These are phyloP conservation scores for Puya raimondii DNA, from an alignment of 176 grass and related monocot species.

Conservation along the genomic window DNA sequence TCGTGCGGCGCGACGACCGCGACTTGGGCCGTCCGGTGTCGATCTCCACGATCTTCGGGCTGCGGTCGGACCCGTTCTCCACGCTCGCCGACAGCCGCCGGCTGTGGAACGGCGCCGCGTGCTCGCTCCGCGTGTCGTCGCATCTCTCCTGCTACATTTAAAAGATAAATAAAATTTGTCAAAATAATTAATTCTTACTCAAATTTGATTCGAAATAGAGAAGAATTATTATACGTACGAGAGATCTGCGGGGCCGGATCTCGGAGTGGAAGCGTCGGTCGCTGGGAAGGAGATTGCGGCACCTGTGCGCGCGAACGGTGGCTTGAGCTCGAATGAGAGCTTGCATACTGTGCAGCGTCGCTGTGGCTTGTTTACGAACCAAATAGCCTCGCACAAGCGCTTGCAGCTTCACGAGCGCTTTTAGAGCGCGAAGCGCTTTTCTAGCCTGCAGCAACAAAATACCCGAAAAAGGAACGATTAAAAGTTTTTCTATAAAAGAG, in stretches of 20 bases:
- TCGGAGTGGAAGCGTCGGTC: conserved; percentile 28
- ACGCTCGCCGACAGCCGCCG: conserved; percentile 64
- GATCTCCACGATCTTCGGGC: conserved; percentile 95
- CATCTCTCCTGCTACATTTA: conserved; percentile 66
- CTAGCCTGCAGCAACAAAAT: conserved; percentile 37
- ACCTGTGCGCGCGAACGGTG: conserved; percentile 47
- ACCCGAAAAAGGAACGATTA: neutral
- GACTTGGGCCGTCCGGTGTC: conserved; percentile 62
- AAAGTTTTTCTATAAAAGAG: neutral
- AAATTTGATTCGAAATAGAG: neutral
- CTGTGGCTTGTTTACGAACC: conserved; percentile 64
- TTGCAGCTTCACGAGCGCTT: conserved; percentile 89
- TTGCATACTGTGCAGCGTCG: conserved; percentile 82
- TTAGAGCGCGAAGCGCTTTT: conserved; percentile 83
- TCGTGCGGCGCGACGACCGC: conserved; percentile 56
- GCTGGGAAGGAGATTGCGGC: conserved; percentile 22
- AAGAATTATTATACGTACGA: conserved; percentile 39
- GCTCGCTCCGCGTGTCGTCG: conserved; percentile 71
- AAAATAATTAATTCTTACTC: no score
- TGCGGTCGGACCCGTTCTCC: conserved; percentile 61
- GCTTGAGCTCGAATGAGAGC: conserved; percentile 84
- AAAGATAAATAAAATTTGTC: conserved; percentile 5
- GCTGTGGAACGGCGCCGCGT: conserved; percentile 47
- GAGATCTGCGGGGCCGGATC: conserved; percentile 42
- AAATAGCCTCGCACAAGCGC: conserved; percentile 84